Base-by-base conservation (phyloP, 1,139 yeast genomes). In the Blastobotrys serpentis region DNA sequence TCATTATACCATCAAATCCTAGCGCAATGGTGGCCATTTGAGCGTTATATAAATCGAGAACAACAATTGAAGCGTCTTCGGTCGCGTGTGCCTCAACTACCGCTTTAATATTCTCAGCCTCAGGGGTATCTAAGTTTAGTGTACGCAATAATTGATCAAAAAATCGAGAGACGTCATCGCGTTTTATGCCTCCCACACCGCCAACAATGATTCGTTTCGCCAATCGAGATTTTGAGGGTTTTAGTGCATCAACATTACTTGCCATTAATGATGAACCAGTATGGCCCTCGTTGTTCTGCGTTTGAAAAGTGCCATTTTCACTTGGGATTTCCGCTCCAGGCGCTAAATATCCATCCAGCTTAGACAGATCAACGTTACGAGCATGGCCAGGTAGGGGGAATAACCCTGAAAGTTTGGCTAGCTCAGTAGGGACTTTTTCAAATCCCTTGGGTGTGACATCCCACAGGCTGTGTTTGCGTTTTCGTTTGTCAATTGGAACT, bases 371-470 rank as follows among this genome's bases (percentile, higher is more conserved):
- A 13, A 58, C 52, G 22, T 78, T 79, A 55, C 70, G 73, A 0
- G 85, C 80, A 45, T 77, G 76, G 2, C 92, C 92, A 0, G 94
- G 94, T 21, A 81, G 70, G 0, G 92, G 88, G 58, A 87, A 89
- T 2, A 86, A 66, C 0, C 96, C 96, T 0, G 90, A 80, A 17
- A 86, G 71, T 60, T 89, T 89, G 3, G 95, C 95, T 56, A 86
- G 74, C 56, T 82, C 88, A 0, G 94, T 86, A 1, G 87, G 77
- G 2, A 86, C 82, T 10, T 77, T 75, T 60, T 87, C 95, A 64
- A 85, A 86, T 0, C 90, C 95, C 42, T 74, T 70, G 0, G 96
- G 90, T 29, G 76, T 75, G 13, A 78, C 71, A 44, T 89, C 95
- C 96, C 96, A 89, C 47, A 75, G 69, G 0, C 86, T 74, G 34